A percentile compares a stretch with the other conserved stretches of the same genome.
These are phyloP conservation scores for Rhizopogon vinicolor DNA, from an alignment of 768 basidiomycete genomes.

Conservation along the genomic window DNA sequence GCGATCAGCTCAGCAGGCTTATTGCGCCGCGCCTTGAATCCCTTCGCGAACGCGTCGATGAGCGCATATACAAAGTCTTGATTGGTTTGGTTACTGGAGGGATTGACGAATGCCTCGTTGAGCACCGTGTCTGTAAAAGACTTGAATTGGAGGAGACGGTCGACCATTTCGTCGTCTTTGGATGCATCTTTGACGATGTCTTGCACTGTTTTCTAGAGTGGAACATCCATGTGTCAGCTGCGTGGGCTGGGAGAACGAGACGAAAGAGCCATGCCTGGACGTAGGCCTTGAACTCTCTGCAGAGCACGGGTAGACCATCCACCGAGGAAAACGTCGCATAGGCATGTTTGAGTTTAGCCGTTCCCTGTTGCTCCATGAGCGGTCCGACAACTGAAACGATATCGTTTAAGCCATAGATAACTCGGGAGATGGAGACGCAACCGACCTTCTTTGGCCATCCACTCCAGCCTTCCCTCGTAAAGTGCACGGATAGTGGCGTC, in stretches of 20 bases:
- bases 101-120: conserved; percentile 44
- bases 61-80: conserved; percentile 63
- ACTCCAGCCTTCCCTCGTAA: conserved; percentile 38
- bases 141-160: conserved; percentile 66
- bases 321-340: conserved; percentile 62
- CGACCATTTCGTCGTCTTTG: conserved; percentile 76
- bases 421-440: conserved; percentile 19
- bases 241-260: background rate
- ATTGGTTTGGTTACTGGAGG: conserved; percentile 35
- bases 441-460: conserved; percentile 39
- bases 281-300: conserved; percentile 55
- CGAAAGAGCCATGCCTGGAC: conserved; percentile 42
- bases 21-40: conserved; percentile 70
- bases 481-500: conserved; percentile 51
- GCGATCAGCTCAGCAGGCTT: conserved; percentile 95
- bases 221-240: background rate
- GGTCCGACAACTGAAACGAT: conserved; percentile 42
- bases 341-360: conserved; percentile 42
- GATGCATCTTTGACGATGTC: conserved; percentile 59
- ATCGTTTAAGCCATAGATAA: conserved; percentile 16
- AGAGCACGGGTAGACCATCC: conserved; percentile 46
- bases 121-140: conserved; percentile 49
- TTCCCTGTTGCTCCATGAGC: conserved; percentile 45
- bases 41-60: conserved; percentile 63
- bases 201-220: conserved; percentile 47